Evolutionary conservation across 768 basidiomycete genomes (phyloP).

Genomic region (Lactarius indigo): DNA sequence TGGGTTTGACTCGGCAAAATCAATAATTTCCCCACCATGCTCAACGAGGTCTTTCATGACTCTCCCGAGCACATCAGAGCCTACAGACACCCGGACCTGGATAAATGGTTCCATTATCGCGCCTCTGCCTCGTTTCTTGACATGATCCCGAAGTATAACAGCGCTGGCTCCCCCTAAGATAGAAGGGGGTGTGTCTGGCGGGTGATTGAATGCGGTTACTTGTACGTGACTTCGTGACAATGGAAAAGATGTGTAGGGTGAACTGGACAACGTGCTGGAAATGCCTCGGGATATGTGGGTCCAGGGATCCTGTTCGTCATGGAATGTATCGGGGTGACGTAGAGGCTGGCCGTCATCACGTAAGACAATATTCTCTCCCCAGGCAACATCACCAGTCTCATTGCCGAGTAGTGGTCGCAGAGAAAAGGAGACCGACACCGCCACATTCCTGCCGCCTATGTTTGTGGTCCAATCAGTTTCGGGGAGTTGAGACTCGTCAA

Average conservation of each 20-base stretch:
- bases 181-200: constrained; percentile 44
- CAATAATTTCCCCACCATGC: constrained; percentile 72
- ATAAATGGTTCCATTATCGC: constrained; percentile 79
- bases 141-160: constrained; percentile 55
- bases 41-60: constrained; percentile 84
- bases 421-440: constrained; percentile 51
- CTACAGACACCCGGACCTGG: constrained; percentile 61
- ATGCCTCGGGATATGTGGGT: constrained; percentile 65
- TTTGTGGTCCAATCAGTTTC: constrained; percentile 59
- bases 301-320: constrained; percentile 41
- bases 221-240: constrained; percentile 61
- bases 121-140: constrained; percentile 64
- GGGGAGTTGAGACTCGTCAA: constrained; percentile 27
- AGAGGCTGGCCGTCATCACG: constrained; percentile 50
- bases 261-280: constrained; percentile 67
- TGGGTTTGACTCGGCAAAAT: constrained; percentile 48
- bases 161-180: constrained; percentile 64
- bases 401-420: constrained; percentile 51
- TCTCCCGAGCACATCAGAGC: constrained; percentile 66
- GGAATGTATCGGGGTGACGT: constrained; percentile 47
- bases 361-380: constrained; percentile 76
- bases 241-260: constrained; percentile 72
- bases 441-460: constrained; percentile 51
- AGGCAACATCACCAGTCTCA: constrained; percentile 62
- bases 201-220: constrained; percentile 43